Evolutionary conservation across 2,329 filamentous ascomycete species (phyloP), one percentile per base, ranked within the genome.

Genomic region (Aureobasidium sp.): DNA sequence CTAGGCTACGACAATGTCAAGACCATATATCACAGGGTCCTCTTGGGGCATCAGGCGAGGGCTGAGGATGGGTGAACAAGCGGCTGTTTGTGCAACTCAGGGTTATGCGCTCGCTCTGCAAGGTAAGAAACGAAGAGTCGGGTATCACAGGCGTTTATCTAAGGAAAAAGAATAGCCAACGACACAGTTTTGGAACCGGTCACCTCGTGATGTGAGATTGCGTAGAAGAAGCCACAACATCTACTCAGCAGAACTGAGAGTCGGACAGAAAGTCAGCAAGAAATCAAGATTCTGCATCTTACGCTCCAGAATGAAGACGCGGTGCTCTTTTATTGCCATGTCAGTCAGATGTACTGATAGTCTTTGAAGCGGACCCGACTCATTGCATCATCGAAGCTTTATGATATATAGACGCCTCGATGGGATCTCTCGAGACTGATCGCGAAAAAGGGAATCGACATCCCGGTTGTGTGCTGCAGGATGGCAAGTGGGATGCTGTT

Each of bases 71-170:
- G 27, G 21, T 37, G 44, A 45, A 49, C 44, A 59, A 50, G 57
- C 44, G 39, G n/a, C 57, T 42, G n/a, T 50, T 59, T 49, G 57
- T 59, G 27, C 44, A 49, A 59, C 57, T 50, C 44, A n/a, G 27
- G 21, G n/a, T 50, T 50, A 59, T 59, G 57, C 57, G 45, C 57
- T 50, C 34, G 30, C 29, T 34, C 57, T 59, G 57, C 57, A 59
- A 59, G 57, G 57, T 42, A 34, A 44, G n/a, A 32, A 45, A 42
- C 57, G 57, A 59, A 30, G 42, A 45, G 34, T 34, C 25, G 44
- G 36, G 57, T 50, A 16, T 42, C n/a, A 50, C 57, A 9, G 45
- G 44, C 44, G 37, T 59, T 50, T 59, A 37, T 13, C 13, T 21
- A 45, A 21, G 29, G 39, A 27, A 45, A 57, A 27, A 42, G 50